These are phyloP conservation scores for Phanerochaete sordida DNA, from an alignment of 768 basidiomycete species.

Conservation along the genomic window DNA sequence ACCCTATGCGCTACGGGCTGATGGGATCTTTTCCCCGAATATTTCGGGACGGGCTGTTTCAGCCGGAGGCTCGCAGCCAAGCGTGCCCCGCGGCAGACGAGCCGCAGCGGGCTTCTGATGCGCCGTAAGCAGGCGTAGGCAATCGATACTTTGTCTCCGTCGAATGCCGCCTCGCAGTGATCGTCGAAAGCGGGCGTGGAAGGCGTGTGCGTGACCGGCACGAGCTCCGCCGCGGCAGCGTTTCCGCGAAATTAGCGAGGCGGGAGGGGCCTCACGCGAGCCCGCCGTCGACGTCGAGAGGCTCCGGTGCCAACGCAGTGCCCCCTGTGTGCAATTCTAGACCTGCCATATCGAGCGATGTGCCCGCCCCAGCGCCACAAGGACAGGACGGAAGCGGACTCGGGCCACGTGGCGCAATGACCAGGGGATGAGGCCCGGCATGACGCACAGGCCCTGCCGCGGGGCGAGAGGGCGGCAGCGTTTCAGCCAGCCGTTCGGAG, in stretches of 20 bases:
- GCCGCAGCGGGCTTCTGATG: not conserved
- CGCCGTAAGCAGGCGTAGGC: not conserved
- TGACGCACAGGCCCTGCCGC: too few relatives aligned
- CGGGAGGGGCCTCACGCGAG: not conserved
- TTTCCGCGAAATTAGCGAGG: not conserved
- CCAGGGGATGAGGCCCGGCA: too few relatives aligned
- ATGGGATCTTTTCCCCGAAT: not conserved
- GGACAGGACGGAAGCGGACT: not conserved
- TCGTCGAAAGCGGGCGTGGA: not conserved
- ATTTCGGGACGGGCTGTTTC: not conserved
- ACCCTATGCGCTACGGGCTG: not conserved
- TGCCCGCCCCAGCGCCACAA: slow-evolving; percentile 3
- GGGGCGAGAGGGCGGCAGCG: too few relatives aligned
- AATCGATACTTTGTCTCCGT: not conserved
- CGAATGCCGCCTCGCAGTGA: not conserved
- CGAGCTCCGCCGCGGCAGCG: not conserved
- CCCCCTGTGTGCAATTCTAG: not conserved
- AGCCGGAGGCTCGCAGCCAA: not conserved
- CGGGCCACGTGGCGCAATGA: not conserved
- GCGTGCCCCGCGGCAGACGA: not conserved
- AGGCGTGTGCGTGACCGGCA: not conserved
- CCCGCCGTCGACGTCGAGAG: not conserved
- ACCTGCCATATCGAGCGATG: not conserved
- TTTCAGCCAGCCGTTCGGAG: too few relatives aligned
- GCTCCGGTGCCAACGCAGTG: not conserved